Evolutionary conservation across 805 yeast genomes (phyloP).

Genomic region (Sungouiozyma intestinalis): DNA sequence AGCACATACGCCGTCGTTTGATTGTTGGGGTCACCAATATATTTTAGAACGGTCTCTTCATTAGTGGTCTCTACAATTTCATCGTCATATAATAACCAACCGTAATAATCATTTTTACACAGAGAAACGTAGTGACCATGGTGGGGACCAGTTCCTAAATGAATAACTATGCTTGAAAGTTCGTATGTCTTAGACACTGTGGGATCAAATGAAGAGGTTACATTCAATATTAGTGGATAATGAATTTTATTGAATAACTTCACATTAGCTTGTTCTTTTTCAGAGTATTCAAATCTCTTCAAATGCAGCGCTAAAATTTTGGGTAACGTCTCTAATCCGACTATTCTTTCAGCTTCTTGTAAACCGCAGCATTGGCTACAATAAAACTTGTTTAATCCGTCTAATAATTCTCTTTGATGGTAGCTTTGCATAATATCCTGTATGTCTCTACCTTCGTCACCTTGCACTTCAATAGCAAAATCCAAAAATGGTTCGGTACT

Average conservation of each 20-base stretch:
- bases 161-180: slow-evolving; percentile 78
- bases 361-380: slow-evolving; percentile 85
- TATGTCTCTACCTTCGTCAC: slow-evolving; percentile 60
- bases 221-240: slow-evolving; percentile 63
- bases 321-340: slow-evolving; percentile 70
- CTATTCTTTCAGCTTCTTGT: slow-evolving; percentile 89
- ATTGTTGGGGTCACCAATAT: slow-evolving; percentile 82
- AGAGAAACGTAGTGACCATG: slow-evolving; percentile 93
- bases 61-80: slow-evolving; percentile 87
- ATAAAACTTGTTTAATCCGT: slow-evolving; percentile 81
- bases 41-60: slow-evolving; percentile 70
- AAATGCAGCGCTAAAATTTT: slow-evolving; percentile 71
- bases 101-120: slow-evolving; percentile 63
- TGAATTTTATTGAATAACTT: slow-evolving; percentile 78
- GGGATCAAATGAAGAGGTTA: slow-evolving; percentile 41
- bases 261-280: slow-evolving; percentile 66
- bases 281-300: slow-evolving; percentile 87
- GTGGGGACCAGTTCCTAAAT: slow-evolving; percentile 95
- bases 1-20: slow-evolving; percentile 86
- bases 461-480: slow-evolving; percentile 72
- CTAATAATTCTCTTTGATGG: slow-evolving; percentile 74
- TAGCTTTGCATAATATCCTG: slow-evolving; percentile 39
- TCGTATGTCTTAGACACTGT: slow-evolving; percentile 54
- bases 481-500: slow-evolving; percentile 84
- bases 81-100: slow-evolving; percentile 93